These are phyloP conservation scores for Fusarium secorum DNA, from an alignment of 2,329 filamentous ascomycete genomes.

Conservation along the genomic window DNA sequence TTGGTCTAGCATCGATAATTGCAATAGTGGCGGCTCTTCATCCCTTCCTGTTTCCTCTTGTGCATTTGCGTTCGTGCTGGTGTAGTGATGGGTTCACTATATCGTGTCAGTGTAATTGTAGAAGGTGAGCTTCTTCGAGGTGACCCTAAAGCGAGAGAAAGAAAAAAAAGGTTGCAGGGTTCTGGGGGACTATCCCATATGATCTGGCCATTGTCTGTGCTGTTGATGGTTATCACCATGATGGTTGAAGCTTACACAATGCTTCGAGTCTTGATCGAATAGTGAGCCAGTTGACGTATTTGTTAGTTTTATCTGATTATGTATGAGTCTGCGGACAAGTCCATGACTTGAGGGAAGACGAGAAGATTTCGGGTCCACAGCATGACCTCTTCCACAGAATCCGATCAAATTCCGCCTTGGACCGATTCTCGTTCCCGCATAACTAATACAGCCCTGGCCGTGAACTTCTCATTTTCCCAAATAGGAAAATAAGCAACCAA, in stretches of 20 bases:
- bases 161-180: accelerated
- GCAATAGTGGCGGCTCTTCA: no score
- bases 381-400: not conserved
- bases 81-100: not conserved
- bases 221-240: not conserved
- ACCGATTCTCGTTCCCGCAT: not conserved
- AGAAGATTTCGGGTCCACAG: not conserved
- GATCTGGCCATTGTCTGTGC: not conserved
- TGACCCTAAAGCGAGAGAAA: no score
- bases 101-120: no score
- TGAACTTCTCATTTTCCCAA: conserved; percentile 1
- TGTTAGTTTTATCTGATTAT: not conserved
- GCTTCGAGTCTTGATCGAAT: not conserved
- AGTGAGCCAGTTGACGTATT: not conserved
- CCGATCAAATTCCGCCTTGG: not conserved
- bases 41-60: not conserved
- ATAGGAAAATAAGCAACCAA: conserved; percentile 3
- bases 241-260: no score
- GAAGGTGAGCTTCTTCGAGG: not conserved
- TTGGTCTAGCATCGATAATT: not conserved
- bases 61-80: not conserved
- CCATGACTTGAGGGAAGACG: not conserved
- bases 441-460: not conserved
- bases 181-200: no score
- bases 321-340: not conserved